Evolutionary conservation across 306 rosid genomes (phyloP), one percentile per base, ranked within the genome.

Genomic region (Coriaria nepalensis): DNA sequence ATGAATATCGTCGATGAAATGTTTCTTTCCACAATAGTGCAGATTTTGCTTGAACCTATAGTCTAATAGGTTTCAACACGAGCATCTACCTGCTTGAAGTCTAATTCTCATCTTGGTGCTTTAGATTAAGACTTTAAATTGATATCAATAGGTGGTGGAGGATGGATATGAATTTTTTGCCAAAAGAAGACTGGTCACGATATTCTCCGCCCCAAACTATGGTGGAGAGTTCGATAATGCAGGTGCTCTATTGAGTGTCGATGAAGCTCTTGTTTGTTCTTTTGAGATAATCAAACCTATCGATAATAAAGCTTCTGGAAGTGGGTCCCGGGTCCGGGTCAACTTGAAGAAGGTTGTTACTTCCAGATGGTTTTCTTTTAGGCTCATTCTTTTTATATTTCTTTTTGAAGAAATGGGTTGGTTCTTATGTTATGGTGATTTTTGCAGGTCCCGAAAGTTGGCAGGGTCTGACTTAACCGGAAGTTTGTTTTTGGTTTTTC

Each of bases 81-180:
- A 20, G 29, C 29, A 20, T 20, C 29, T 20, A 3, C 29, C 29
- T 20, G 29, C 29, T 20, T 20, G 29, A 20, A 20, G 29, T 20
- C 29, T 20, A 20, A 20, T 13, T 10, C 47, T 54, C 41, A 37
- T 49, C 60, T 40, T 48, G 36, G 10, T 29, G 35, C 49, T 41
- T 15, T 13, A 12, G 20, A 49, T 52, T 50, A 45, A 37, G 47
- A 43, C 13, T 50, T 46, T 8, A 40, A 40, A 15, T 37, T 9
- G 49, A 64, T 47, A 45, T 15, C 34, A 44, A 37, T 59, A 80
- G 84, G 90, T 81, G 62, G 92, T 81, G 59, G 92, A 81, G 61
- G 92, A 81, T 61, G 92, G 85, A 58, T 81, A 81, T 14, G 85
- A 77, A 62, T 81, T 81, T 67, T 77, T 81, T 0, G 85, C 92